Base-by-base conservation (phyloP, 2,329 filamentous ascomycete genomes). In the Xylariaceae sp. region DNA sequence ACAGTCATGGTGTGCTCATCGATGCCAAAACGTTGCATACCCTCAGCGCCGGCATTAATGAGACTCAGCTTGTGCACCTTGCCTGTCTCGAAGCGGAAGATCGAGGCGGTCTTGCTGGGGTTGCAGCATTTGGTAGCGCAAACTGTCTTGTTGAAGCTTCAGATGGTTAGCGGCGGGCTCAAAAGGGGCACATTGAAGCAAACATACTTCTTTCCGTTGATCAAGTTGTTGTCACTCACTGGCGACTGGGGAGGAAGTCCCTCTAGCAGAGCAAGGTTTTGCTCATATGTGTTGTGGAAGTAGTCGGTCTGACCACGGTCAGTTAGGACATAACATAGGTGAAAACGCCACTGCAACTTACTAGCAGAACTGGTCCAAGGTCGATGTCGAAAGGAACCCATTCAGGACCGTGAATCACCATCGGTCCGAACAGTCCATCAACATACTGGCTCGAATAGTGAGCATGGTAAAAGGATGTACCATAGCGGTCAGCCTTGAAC, bases 1-100 rank as follows among this genome's bases (percentile, higher is more conserved):
- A 87, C 81, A 0, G 74, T 79, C 60, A 87, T 69, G 1, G 64
- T 74, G 68, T 86, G 83, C 37, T 78, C 75, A 66, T 82, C 79
- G 57, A 82, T 79, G 37, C 71, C 74, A 64, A 81, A 81, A 56
- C 75, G 72, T 44, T 53, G 51, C 3, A 34, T 13, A 2, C 41
- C 54, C 1, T 15, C 11, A 8, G 5, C n/a, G 3, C 54, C 54
- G 1, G 45, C 47, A 56, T 56, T 56, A 2, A 56, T 41, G 2
- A 56, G 34, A n/a, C 54, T 15, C 2, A 56, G n/a, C 10, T 50
- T 11, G 13, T 56, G 17, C 1, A 13, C 30, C 5, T 51, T 56
- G 5, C 54, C 54, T 1, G 54, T 9, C n/a, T 34, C 9, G 10
- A 51, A 51, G 3, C 41, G 13, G 11, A 56, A 56, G 11, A 30